Conservation (phyloP, 2,329 filamentous ascomycete genomes). For the Juglanconis juglandina region DNA sequence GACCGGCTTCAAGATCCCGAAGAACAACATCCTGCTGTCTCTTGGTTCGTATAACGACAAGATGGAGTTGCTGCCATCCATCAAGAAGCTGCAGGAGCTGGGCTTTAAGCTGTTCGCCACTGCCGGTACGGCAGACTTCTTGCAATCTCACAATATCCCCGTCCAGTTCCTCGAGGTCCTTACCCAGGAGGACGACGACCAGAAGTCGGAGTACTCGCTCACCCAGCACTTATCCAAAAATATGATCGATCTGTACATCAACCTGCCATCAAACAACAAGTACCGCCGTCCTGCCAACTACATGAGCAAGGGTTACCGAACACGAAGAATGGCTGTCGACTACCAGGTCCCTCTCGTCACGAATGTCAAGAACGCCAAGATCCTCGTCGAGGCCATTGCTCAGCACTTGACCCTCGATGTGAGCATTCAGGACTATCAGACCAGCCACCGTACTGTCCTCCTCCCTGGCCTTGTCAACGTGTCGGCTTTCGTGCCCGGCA, state of each 20-base stretch:
- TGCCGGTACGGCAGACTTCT: constrained; percentile 92
- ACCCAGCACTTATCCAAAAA: constrained; percentile 97
- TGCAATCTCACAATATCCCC: constrained; percentile 85
- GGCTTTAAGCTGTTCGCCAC: constrained; percentile 97
- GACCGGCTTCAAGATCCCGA: constrained; percentile 93
- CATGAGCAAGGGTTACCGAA: constrained; percentile 96
- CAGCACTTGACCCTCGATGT: constrained; percentile 84
- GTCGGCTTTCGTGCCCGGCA: constrained; percentile 74
- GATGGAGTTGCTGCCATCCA: constrained; percentile 90
- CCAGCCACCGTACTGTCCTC: constrained; percentile 73
- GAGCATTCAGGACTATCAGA: constrained; percentile 82
- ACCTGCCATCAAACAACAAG: constrained; percentile 96
- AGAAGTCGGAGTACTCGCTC: constrained; percentile 93
- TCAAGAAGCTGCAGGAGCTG: constrained; percentile 82
- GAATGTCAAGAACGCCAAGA: constrained; percentile 99
- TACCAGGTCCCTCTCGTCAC: constrained; percentile 95
- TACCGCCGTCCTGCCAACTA: constrained; percentile 96
- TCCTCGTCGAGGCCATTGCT: constrained; percentile 89
- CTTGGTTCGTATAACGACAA: constrained; percentile 98
- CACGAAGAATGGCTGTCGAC: constrained; percentile 95
- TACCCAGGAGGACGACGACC: constrained; percentile 71
- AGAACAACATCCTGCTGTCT: constrained; percentile 90
- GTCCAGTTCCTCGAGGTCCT: constrained; percentile 94
- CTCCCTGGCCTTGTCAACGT: constrained; percentile 76
- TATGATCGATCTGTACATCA: constrained; percentile 98